A percentile compares a stretch with the other conserved stretches of the same genome.
phyloP scores from a whole-genome alignment of 345 rosid species.

The Lenwebbia sp. region DNA sequence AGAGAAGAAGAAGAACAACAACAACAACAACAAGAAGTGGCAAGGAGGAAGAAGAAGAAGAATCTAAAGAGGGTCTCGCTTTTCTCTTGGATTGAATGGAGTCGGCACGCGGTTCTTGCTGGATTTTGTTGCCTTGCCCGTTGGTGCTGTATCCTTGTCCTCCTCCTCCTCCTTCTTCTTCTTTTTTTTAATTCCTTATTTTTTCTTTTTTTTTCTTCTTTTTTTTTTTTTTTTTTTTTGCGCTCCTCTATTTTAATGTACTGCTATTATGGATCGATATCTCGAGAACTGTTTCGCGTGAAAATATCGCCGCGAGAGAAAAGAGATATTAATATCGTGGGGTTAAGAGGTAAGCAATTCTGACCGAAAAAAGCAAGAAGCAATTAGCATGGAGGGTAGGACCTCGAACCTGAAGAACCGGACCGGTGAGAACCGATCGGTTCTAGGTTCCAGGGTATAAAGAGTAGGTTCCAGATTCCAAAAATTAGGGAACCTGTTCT shows the following conservation, averaged over 20 bases:
- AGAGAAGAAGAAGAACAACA: neutral
- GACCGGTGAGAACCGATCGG: too few relatives aligned
- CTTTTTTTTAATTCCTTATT: neutral
- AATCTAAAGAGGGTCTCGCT: neutral
- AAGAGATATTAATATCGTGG: neutral
- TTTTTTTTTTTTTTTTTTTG: neutral
- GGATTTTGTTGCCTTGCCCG: neutral
- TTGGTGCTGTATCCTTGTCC: neutral
- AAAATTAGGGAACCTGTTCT: too few relatives aligned
- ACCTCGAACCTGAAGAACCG: too few relatives aligned
- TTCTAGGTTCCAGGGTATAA: too few relatives aligned
- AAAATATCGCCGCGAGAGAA: neutral
- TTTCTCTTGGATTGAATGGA: neutral
- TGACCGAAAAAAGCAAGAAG: too few relatives aligned
- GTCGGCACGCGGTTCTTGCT: neutral
- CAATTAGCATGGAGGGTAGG: too few relatives aligned
- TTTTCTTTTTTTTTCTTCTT: neutral
- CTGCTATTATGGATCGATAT: neutral
- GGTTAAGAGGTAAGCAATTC: neutral
- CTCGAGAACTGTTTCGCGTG: neutral
- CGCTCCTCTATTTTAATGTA: neutral
- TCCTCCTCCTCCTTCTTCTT: neutral
- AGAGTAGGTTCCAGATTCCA: too few relatives aligned
- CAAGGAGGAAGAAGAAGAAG: neutral
- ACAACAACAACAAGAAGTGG: neutral